Evolutionary conservation across 2,329 filamentous ascomycete genomes (phyloP).

Genomic region (Didymella segeticola): DNA sequence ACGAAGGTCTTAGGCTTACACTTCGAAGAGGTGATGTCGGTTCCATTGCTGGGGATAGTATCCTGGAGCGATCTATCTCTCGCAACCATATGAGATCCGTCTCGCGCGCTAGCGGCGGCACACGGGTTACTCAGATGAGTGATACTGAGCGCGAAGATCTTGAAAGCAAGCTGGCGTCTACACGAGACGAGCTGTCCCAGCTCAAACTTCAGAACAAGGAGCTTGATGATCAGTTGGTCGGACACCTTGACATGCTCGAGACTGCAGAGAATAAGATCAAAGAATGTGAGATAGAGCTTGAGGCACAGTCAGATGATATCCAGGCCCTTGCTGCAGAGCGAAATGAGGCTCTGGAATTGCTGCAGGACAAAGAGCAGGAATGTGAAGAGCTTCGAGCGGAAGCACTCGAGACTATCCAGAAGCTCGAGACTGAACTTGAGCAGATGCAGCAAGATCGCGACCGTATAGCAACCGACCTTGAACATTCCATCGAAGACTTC

Average conservation of each 20-base stretch:
- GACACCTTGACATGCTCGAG: conserved; percentile 80
- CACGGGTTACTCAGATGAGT: conserved; percentile 66
- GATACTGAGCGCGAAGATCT: conserved; percentile 78
- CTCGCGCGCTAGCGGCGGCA: conserved; percentile 69
- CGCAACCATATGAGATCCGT: conserved; percentile 76
- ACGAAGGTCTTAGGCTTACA: conserved; percentile 92
- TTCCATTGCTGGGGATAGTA: conserved; percentile 78
- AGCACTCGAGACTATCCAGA: conserved; percentile 65
- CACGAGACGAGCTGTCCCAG: conserved; percentile 86
- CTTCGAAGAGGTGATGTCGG: conserved; percentile 72
- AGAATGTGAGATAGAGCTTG: conserved; percentile 80
- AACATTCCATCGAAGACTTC: conserved; percentile 83
- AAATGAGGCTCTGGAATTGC: conserved; percentile 80
- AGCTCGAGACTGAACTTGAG: conserved; percentile 70
- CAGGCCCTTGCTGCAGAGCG: conserved; percentile 81
- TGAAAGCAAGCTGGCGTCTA: conserved; percentile 80
- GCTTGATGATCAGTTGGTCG: conserved; percentile 80
- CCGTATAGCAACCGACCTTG: conserved; percentile 73
- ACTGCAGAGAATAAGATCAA: conserved; percentile 63
- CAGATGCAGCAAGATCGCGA: conserved; percentile 74
- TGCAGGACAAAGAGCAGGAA: conserved; percentile 67
- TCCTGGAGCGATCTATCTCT: conserved; percentile 93
- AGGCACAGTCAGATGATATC: conserved; percentile 79
- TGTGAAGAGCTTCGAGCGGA: conserved; percentile 62
- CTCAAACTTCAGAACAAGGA: conserved; percentile 90